Evolutionary conservation across 352 stramenopile genomes (phyloP).

Genomic region (Pythium rhizo-oryzae): DNA sequence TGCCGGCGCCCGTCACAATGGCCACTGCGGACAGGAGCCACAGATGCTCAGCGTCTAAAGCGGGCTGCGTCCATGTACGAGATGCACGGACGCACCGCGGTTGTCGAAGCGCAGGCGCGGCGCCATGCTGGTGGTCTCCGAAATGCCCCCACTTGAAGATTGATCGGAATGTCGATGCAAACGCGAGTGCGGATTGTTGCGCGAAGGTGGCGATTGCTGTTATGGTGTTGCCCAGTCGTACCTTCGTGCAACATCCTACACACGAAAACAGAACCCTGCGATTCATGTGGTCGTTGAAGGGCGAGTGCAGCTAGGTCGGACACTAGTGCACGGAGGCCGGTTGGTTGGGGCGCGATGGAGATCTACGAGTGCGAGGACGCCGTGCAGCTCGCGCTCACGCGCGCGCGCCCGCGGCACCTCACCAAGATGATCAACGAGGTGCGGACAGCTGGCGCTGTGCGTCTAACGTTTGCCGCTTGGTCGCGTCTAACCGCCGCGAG

Average conservation of each 20-base stretch:
- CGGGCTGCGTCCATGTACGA: not conserved
- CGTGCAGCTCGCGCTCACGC: conserved; percentile 74
- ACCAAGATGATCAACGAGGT: conserved; percentile 80
- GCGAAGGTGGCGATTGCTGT: conserved; percentile 27
- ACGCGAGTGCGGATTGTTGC: conserved; percentile 12
- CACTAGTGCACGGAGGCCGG: not conserved
- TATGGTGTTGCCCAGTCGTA: not conserved
- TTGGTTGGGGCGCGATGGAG: conserved; percentile 49
- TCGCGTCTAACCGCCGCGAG: no score
- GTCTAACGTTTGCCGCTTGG: no score
- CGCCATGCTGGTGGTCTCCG: conserved; percentile 3
- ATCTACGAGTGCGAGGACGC: conserved; percentile 79
- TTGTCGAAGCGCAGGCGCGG: conserved; percentile 54
- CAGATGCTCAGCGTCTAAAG: not conserved
- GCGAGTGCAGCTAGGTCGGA: not conserved
- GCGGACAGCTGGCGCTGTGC: no score
- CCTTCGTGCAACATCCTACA: conserved; percentile 21
- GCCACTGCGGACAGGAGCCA: conserved; percentile 51
- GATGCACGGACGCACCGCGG: conserved; percentile 31
- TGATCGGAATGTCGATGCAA: conserved; percentile 7
- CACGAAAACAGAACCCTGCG: not conserved
- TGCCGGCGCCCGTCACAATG: conserved; percentile 85
- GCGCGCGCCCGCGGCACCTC: conserved; percentile 64
- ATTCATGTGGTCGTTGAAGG: conserved; percentile 25
- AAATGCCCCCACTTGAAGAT: conserved; percentile 9